phyloP scores from a whole-genome alignment of 148 eudicot genomes.

The Pharnaceum exiguum region DNA sequence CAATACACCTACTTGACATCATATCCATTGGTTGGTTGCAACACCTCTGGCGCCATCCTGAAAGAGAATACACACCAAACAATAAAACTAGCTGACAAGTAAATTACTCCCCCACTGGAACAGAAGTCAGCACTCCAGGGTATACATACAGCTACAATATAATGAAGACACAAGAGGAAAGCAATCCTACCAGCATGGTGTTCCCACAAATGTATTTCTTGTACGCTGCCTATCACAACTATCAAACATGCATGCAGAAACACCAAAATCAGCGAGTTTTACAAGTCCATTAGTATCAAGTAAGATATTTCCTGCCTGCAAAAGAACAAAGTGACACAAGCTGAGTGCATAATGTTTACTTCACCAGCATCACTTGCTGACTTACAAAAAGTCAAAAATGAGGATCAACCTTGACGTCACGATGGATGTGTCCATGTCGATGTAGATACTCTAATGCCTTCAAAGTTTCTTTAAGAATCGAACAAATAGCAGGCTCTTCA shows the following conservation, averaged over 20 bases:
- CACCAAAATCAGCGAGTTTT: conserved; percentile 97
- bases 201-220: conserved; percentile 96
- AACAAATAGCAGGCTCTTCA: conserved; percentile 84
- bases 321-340: conserved; percentile 8
- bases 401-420: conserved; percentile 77
- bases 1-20: conserved; percentile 82
- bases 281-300: conserved; percentile 75
- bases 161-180: not conserved
- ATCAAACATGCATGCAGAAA: conserved; percentile 97
- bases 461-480: conserved; percentile 87
- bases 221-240: conserved; percentile 90
- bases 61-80: conserved; percentile 5
- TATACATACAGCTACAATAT: not conserved
- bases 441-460: conserved; percentile 94
- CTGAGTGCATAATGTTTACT: not conserved
- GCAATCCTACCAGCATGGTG: conserved; percentile 86
- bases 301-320: conserved; percentile 90
- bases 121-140: not conserved
- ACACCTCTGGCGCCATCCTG: conserved; percentile 99
- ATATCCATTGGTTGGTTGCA: conserved; percentile 94
- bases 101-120: not conserved
- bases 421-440: conserved; percentile 95
- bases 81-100: not conserved
- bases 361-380: not conserved
- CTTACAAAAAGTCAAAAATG: not conserved